These are phyloP conservation scores for Calocybe cyanea DNA, from an alignment of 768 basidiomycete species.

Conservation along the genomic window DNA sequence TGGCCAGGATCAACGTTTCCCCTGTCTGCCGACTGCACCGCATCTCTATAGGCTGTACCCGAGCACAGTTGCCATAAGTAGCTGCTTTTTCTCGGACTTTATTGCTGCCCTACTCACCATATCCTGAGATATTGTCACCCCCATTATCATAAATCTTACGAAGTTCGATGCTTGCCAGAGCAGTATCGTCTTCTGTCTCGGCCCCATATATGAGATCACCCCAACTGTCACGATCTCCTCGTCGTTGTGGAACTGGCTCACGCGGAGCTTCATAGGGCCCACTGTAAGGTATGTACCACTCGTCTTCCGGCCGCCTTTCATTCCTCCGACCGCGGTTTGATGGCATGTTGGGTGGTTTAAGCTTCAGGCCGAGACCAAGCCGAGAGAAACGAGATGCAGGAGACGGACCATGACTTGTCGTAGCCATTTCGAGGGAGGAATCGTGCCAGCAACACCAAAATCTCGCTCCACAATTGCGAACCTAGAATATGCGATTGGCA, in stretches of 20 bases:
- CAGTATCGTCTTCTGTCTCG: constrained; percentile 25
- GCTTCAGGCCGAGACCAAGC: constrained; percentile 14
- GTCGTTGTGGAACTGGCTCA: constrained; percentile 23
- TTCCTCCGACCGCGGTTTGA: constrained; percentile 1
- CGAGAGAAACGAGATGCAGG: constrained; percentile 17
- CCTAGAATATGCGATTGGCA: too few species aligned
- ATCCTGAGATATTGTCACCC: constrained; percentile 15
- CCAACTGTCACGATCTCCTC: constrained; percentile 38
- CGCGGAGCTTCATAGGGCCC: constrained; percentile 53
- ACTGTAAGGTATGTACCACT: constrained; percentile 66
- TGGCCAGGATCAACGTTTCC: constrained; percentile 33
- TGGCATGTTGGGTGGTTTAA: constrained; percentile 10
- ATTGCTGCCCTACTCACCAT: constrained; percentile 9
- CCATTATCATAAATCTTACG: constrained; percentile 25
- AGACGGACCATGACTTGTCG: constrained; percentile 5
- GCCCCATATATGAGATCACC: constrained; percentile 31
- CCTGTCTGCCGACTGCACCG: constrained; percentile 38
- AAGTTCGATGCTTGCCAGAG: constrained; percentile 24
- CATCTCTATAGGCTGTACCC: constrained; percentile 23
- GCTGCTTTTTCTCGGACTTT: constrained; percentile 12
- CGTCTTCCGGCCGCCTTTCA: constrained; percentile 29
- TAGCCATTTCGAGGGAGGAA: constrained; percentile 6
- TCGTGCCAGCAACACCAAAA: not conserved
- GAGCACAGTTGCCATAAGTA: constrained; percentile 11
- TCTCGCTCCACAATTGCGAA: constrained; percentile 1